Evolutionary conservation across 2,329 filamentous ascomycete species (phyloP).

Genomic region (Pezicula neosporulosa): DNA sequence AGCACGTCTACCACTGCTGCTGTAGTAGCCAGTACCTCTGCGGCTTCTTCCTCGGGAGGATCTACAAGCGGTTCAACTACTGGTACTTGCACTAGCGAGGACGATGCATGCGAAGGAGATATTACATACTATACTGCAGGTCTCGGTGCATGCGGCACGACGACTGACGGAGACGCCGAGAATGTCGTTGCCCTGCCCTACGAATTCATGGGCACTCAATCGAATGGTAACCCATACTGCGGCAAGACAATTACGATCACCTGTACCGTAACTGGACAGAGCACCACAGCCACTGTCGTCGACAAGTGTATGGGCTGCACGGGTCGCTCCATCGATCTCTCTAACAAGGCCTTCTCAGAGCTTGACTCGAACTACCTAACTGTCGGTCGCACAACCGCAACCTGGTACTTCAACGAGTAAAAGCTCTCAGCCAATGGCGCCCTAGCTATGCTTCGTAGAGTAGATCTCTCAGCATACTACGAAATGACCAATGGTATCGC

Average conservation of each 20-base stretch:
- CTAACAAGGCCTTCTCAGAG: slow-evolving; percentile 49
- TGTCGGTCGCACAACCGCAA: slow-evolving; percentile 37
- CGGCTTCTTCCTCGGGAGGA: slow-evolving; percentile 11
- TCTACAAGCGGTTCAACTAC: slow-evolving; percentile 18
- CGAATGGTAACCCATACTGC: slow-evolving; percentile 70
- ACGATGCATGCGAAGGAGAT: slow-evolving; percentile 47
- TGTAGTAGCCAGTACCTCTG: slow-evolving; percentile 7
- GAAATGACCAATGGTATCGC: background rate
- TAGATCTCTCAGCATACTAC: slow-evolving; percentile 23
- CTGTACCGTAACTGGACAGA: slow-evolving; percentile 58
- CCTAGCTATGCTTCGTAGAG: slow-evolving; percentile 19
- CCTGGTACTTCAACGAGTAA: slow-evolving; percentile 44
- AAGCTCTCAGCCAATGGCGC: background rate
- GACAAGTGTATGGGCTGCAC: slow-evolving; percentile 76
- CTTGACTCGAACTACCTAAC: slow-evolving; percentile 43
- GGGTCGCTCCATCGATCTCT: slow-evolving; percentile 55
- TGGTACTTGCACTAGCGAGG: slow-evolving; percentile 16
- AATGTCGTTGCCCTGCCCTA: slow-evolving; percentile 68
- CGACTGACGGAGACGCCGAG: slow-evolving; percentile 51
- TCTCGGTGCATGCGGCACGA: slow-evolving; percentile 63
- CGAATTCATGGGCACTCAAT: slow-evolving; percentile 57
- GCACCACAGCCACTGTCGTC: slow-evolving; percentile 53
- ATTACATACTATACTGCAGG: slow-evolving; percentile 74
- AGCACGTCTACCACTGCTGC: slow-evolving; percentile 7
- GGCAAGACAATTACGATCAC: slow-evolving; percentile 66